phyloP scores from a whole-genome alignment of 176 grass and related monocot species.

The Leersia perrieri region DNA sequence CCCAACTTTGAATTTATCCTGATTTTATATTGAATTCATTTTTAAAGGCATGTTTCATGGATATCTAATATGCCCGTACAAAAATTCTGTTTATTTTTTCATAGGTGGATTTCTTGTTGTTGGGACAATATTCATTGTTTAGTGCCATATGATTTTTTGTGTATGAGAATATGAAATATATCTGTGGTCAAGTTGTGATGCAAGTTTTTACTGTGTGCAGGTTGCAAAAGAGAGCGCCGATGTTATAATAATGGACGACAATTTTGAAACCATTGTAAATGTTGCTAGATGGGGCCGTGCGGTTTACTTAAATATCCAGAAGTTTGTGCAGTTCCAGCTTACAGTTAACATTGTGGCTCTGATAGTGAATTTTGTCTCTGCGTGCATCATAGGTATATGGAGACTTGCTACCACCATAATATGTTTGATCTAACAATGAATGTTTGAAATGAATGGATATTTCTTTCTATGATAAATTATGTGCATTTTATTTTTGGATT shows the following conservation, averaged over 20 bases:
- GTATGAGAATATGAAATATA: neutral
- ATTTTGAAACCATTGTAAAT: constrained; percentile 62
- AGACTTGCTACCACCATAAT: neutral
- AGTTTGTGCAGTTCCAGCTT: constrained; percentile 78
- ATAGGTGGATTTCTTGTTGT: neutral
- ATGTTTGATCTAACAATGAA: neutral
- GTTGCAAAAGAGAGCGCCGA: constrained; percentile 60
- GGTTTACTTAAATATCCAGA: constrained; percentile 64
- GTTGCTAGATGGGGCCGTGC: constrained; percentile 64
- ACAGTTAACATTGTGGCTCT: constrained; percentile 71
- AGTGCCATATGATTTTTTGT: neutral
- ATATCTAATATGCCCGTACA: neutral
- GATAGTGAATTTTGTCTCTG: constrained; percentile 60
- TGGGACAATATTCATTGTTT: neutral
- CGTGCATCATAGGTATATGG: constrained; percentile 54
- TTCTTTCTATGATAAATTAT: neutral
- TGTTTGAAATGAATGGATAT: neutral
- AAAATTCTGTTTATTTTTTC: neutral
- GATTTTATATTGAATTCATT: neutral
- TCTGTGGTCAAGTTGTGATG: neutral
- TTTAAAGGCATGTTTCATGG: neutral
- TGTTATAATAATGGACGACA: constrained; percentile 70
- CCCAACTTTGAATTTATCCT: neutral
- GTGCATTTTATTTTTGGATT: constrained; percentile 1
- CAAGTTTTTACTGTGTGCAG: constrained; percentile 33